A percentile compares a stretch with the other conserved stretches of the same genome.
These are phyloP conservation scores for Taphrina flavorubra DNA, from an alignment of 1,139 yeast genomes.

Conservation along the genomic window DNA sequence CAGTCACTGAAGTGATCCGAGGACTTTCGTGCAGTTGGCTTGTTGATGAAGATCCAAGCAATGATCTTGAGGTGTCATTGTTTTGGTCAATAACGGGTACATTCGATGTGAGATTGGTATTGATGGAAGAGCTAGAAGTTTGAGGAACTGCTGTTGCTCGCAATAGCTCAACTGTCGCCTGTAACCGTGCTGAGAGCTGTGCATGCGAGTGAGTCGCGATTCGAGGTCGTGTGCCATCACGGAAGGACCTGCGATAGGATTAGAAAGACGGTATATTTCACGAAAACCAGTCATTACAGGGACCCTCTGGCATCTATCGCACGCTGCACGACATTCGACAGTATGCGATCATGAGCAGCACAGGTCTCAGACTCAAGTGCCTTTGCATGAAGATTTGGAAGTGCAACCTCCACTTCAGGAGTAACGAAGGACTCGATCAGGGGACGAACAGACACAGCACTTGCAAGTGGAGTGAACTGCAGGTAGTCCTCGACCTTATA, in stretches of 20 bases:
- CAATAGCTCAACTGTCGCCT: neutral
- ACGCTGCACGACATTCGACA: neutral
- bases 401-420: neutral
- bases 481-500: constrained; percentile 23
- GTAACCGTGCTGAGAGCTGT: neutral
- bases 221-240: neutral
- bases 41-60: neutral
- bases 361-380: neutral
- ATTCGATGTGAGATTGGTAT: neutral
- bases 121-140: neutral
- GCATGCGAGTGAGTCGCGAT: neutral
- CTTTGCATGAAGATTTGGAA: neutral
- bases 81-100: neutral
- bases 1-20: neutral
- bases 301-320: neutral
- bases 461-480: constrained; percentile 29
- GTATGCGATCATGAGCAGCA: neutral
- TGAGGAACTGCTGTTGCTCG: neutral
- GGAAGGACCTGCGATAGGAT: neutral
- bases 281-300: neutral
- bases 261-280: neutral
- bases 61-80: neutral
- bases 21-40: neutral
- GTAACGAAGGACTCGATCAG: constrained; percentile 13
- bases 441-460: constrained; percentile 7